Conservation (phyloP, 2,329 filamentous ascomycete genomes). For the Diatrype stigma region DNA sequence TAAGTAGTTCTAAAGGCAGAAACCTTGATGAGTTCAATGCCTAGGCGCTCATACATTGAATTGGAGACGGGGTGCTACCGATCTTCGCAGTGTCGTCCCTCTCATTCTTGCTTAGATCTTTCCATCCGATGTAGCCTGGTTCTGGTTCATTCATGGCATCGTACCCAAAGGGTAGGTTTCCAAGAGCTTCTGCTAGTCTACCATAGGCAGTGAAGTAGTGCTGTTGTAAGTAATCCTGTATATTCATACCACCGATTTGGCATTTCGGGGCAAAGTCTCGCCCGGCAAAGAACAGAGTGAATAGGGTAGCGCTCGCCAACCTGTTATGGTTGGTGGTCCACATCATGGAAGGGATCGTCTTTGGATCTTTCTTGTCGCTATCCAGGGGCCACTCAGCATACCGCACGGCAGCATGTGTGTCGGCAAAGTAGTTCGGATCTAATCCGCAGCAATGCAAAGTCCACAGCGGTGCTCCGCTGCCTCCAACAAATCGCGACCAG, state of each 20-base stretch:
- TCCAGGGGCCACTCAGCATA: conserved; percentile 19
- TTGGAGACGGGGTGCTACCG: conserved; percentile 15
- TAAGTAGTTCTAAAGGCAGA: too few species aligned
- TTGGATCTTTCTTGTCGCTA: conserved; percentile 15
- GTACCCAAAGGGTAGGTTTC: conserved; percentile 15
- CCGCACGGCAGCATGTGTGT: conserved; percentile 18
- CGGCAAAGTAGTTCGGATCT: conserved; percentile 14
- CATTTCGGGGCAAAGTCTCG: conserved; percentile 17
- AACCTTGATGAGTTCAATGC: too few species aligned
- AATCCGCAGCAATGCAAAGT: conserved; percentile 21
- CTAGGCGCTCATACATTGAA: conserved; percentile 12
- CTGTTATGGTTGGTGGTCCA: conserved; percentile 24
- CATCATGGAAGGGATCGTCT: conserved; percentile 19
- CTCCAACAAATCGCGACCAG: conserved; percentile 20
- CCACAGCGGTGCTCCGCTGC: conserved; percentile 20
- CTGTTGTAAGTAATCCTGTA: conserved; percentile 21
- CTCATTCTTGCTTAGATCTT: conserved; percentile 12
- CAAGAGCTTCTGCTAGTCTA: conserved; percentile 10
- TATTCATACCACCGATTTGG: conserved; percentile 16
- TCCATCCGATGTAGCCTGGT: conserved; percentile 15
- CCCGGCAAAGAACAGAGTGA: conserved; percentile 19
- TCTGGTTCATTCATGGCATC: conserved; percentile 24
- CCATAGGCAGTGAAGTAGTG: conserved; percentile 18
- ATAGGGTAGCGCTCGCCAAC: conserved; percentile 15
- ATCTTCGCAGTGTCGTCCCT: conserved; percentile 17